Conservation (phyloP, 176 grass and related monocot species). For the Rhynchospora pubera region DNA sequence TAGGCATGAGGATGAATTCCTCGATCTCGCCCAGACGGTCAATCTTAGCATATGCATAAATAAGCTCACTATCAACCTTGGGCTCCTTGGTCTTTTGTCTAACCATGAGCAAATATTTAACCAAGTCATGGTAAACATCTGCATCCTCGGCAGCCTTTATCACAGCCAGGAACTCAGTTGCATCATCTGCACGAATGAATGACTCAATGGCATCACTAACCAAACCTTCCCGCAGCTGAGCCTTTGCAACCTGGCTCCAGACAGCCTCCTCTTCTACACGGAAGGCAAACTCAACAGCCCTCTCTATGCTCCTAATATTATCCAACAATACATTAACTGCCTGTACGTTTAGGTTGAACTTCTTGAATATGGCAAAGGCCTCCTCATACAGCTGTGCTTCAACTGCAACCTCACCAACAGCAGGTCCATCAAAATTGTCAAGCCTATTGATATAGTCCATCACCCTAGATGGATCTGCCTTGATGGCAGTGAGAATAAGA, state of each 20-base stretch:
- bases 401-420: constrained; percentile 91
- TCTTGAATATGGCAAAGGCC: constrained; percentile 97
- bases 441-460: constrained; percentile 97
- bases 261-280: constrained; percentile 95
- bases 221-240: constrained; percentile 81
- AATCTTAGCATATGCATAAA: constrained; percentile 96
- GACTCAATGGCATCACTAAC: constrained; percentile 97
- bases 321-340: constrained; percentile 89
- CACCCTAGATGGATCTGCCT: constrained; percentile 84
- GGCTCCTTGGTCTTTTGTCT: constrained; percentile 77
- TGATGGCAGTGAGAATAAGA: constrained; percentile 94
- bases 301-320: constrained; percentile 82
- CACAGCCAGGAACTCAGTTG: constrained; percentile 79
- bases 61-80: constrained; percentile 81
- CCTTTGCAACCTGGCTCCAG: constrained; percentile 94
- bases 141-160: constrained; percentile 74
- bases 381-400: constrained; percentile 89
- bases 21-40: constrained; percentile 83
- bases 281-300: constrained; percentile 92
- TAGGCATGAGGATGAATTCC: constrained; percentile 95
- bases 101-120: constrained; percentile 80
- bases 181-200: constrained; percentile 90
- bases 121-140: constrained; percentile 76
- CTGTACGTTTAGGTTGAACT: constrained; percentile 94
- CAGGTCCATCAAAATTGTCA: constrained; percentile 97